Evolutionary conservation across 148 eudicot genomes (phyloP), one percentile per base, ranked within the genome.

Genomic region (Vaccinium corymbosum): DNA sequence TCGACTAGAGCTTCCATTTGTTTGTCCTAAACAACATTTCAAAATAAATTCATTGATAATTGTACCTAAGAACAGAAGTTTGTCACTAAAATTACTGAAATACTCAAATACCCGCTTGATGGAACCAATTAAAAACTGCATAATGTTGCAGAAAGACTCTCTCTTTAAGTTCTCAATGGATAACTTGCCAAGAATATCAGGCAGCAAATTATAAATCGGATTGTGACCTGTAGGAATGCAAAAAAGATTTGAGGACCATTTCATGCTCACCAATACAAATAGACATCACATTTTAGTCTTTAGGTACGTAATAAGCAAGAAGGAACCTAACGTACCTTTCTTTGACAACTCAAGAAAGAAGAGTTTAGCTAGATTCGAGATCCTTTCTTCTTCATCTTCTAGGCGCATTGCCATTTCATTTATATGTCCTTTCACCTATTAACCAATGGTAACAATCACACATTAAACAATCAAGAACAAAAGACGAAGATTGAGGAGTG

Each of bases 1-100:
- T 97, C 99, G 59, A 97, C 98, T 57, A 97, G 93, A 86, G 97
- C 91, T 89, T 97, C 99, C 98, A 97, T 94, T 92, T 97, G 99
- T 87, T 94, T 97, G 86, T 97, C 99, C 99, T 97, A 81, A 51
- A 90, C 56, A 86, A 49, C 51, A 66, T 57, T 62, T 62, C 32
- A 38, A 68, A 53, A 78, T 32, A 84, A 68, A 57, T 38, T 25
- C 59, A 76, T 84, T 55, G 81, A 8, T 38, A 87, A 56, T 74
- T 71, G 10, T 9, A 32, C 51, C 32, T 32, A 55, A 79, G 79
- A 64, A 71, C 29, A 17, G n/a, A 53, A 38, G 22, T 2, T 38
- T 49, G 53, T 22, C 62, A 77, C 70, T 57, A 13, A 55, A 8
- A 74, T 59, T 71, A 71, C 62, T 81, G 25, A 64, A 80, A 70